These are phyloP conservation scores for Nyssa sinensis DNA, from an alignment of 148 eudicot genomes.

Conservation along the genomic window DNA sequence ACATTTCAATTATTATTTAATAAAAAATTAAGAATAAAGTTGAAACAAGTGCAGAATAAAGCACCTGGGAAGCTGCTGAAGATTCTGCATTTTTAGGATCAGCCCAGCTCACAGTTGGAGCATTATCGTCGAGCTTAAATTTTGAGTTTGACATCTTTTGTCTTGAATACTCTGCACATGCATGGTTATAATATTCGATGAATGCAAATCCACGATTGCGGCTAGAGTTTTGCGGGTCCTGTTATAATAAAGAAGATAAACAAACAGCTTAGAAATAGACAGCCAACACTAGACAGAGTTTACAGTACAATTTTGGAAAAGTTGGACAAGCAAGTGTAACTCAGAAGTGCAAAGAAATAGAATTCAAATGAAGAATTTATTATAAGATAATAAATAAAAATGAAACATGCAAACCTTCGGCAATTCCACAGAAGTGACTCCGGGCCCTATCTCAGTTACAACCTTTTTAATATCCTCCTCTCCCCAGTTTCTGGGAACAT, in stretches of 20 bases:
- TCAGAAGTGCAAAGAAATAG: slow-evolving; percentile 1
- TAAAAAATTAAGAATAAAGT: background rate
- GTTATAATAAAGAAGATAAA: slow-evolving; percentile 21
- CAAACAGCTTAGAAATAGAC: background rate
- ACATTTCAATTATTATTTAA: background rate
- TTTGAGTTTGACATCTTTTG: slow-evolving; percentile 71
- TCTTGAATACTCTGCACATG: slow-evolving; percentile 94
- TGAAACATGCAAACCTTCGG: slow-evolving; percentile 56
- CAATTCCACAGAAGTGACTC: slow-evolving; percentile 65
- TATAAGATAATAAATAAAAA: background rate
- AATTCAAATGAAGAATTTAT: background rate
- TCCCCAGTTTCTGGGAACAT: slow-evolving; percentile 79
- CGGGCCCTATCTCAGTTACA: slow-evolving; percentile 78
- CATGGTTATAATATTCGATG: slow-evolving; percentile 91
- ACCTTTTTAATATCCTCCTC: slow-evolving; percentile 66
- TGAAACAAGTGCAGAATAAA: background rate
- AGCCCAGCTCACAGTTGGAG: slow-evolving; percentile 98
- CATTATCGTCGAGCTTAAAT: slow-evolving; percentile 81
- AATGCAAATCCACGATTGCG: slow-evolving; percentile 95
- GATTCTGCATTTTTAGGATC: slow-evolving; percentile 80
- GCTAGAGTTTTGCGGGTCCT: slow-evolving; percentile 89
- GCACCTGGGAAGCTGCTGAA: slow-evolving; percentile 74
- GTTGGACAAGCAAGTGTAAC: too few relatives aligned
- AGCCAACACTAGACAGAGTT: background rate
- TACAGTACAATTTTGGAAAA: background rate